These are phyloP conservation scores for Phlebiopsis gigantea DNA, from an alignment of 768 basidiomycete genomes.

Conservation along the genomic window DNA sequence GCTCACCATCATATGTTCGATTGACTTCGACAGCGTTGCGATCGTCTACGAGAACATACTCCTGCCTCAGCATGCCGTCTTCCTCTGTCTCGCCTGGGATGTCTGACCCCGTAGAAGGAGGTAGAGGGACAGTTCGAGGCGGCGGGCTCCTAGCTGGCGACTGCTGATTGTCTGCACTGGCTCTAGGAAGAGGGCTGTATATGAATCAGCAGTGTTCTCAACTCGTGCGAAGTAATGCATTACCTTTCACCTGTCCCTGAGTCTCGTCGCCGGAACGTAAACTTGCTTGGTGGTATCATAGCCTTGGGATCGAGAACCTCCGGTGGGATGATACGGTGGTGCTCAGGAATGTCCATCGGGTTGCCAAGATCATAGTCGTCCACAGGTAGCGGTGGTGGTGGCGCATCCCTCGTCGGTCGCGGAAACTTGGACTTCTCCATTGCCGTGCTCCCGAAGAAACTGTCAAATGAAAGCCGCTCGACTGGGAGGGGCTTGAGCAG, in stretches of 20 bases:
- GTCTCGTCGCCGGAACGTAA: slow-evolving; percentile 53
- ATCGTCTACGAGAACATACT: slow-evolving; percentile 95
- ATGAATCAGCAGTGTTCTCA: background rate
- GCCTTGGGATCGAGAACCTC: slow-evolving; percentile 76
- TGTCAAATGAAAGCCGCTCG: slow-evolving; percentile 84
- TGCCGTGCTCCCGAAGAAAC: slow-evolving; percentile 83
- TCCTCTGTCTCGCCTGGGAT: slow-evolving; percentile 85
- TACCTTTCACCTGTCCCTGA: slow-evolving; percentile 10
- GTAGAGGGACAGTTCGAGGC: slow-evolving; percentile 24
- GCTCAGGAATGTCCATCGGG: slow-evolving; percentile 55
- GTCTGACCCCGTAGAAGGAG: slow-evolving; percentile 56
- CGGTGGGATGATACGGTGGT: slow-evolving; percentile 69
- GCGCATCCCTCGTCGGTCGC: slow-evolving; percentile 34
- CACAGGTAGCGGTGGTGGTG: slow-evolving; percentile 24
- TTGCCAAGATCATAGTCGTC: slow-evolving; percentile 21
- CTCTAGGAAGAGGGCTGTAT: background rate
- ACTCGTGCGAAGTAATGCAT: background rate
- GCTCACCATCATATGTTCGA: slow-evolving; percentile 81
- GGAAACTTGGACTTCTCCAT: slow-evolving; percentile 76
- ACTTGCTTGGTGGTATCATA: slow-evolving; percentile 80
- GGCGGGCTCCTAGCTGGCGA: slow-evolving; percentile 1
- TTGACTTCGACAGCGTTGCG: slow-evolving; percentile 88
- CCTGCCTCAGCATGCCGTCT: slow-evolving; percentile 71
- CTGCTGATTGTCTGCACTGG: background rate
- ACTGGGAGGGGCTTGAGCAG: slow-evolving; percentile 79